Base-by-base conservation (phyloP, 257 asterid species). In the Lantana camara region DNA sequence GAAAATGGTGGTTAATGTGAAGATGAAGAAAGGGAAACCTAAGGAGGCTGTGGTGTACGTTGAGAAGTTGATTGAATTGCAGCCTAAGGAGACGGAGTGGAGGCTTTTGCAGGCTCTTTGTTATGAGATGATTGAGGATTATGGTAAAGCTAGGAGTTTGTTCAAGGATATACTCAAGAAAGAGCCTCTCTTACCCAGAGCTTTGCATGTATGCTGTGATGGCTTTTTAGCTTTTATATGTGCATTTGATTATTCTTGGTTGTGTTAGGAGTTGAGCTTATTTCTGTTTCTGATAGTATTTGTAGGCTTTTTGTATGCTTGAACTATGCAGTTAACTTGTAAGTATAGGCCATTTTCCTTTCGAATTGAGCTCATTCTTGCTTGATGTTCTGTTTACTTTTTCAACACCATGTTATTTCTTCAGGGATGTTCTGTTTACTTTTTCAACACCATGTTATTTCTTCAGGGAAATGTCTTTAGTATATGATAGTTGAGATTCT, bases 71-170 rank as follows among this genome's bases (percentile, higher is more conserved):
- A 84, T 92, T 57, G 77, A 85, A 12, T 45, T 85, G 71, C 83
- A 87, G 75, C 95, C 95, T 34, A 77, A 66, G 55, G 96, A 87
- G 67, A 71, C 89, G 83, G 97, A 92, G 75, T 89, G 98, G 98
- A 80, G 95, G 80, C 91, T 92, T 60, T 75, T 92, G 83, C 90
- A 89, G 76, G 98, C 97, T 22, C 89, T 83, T 57, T 89, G 94
- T 69, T 89, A 79, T 75, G 98, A 92, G 79, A 80, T 85, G 90
- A 80, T 79, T 79, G 98, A 97, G 63, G 73, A 92, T 57, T 72
- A 87, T 61, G 68, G 85, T 32, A 87, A 79, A 79, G 95, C 98
- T 23, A 89, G 76, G 85, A 79, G 78, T 60, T 76, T 89, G 79
- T 87, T 83, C 67, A 81, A 83, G 87, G 78, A 77, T 32, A 82